Conservation (phyloP, 352 stramenopile species). For the Discostella stelligera region DNA sequence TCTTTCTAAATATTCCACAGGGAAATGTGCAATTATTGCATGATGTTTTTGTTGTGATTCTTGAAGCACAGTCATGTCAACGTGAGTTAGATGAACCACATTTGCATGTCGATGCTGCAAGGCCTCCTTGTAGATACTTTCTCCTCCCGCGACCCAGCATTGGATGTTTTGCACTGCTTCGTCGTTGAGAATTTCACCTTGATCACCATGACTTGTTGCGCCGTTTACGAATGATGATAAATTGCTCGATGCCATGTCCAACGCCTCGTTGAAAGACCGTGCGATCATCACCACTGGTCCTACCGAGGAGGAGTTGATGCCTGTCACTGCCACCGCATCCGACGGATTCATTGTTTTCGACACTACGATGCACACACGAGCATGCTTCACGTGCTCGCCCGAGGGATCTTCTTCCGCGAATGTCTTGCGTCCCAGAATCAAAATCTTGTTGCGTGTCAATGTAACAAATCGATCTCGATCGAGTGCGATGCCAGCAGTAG, state of each 20-base stretch:
- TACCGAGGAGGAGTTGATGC: conserved; percentile 7
- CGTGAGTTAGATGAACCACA: conserved; percentile 64
- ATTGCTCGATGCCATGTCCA: conserved; percentile 38
- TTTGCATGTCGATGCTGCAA: conserved; percentile 47
- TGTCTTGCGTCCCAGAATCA: conserved; percentile 69
- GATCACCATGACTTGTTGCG: conserved; percentile 6
- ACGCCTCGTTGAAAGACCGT: conserved; percentile 58
- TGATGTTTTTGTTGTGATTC: not conserved
- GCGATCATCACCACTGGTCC: conserved; percentile 29
- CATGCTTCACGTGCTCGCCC: conserved; percentile 61
- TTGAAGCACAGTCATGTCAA: conserved; percentile 50
- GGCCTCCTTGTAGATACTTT: conserved; percentile 67
- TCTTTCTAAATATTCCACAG: conserved; percentile 34
- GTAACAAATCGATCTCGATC: conserved; percentile 67
- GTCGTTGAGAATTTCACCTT: not conserved
- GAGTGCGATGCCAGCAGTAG: conserved; percentile 30
- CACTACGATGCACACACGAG: conserved; percentile 62
- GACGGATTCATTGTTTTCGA: conserved; percentile 52
- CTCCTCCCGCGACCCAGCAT: conserved; percentile 75
- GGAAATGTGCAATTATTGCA: conserved; percentile 58
- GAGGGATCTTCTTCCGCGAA: conserved; percentile 53
- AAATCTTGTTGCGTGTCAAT: conserved; percentile 58
- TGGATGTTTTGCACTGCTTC: conserved; percentile 17
- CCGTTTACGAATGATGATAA: not conserved
- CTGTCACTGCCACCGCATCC: conserved; percentile 9